Evolutionary conservation across 331 rosid species (phyloP), one percentile per base, ranked within the genome.

Genomic region (Pyracantha coccinea): DNA sequence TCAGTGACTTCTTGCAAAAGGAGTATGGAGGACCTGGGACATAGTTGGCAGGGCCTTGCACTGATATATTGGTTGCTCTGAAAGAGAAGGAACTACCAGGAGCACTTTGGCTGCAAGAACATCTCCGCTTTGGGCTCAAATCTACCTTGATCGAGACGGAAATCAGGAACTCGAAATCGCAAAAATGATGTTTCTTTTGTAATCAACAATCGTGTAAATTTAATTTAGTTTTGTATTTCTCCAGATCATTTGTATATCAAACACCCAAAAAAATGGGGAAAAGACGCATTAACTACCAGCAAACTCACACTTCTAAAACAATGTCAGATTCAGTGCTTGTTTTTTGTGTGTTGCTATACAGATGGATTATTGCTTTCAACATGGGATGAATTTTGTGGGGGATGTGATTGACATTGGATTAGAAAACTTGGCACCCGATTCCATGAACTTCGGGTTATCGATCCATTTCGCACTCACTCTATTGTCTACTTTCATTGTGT

Each of bases 1-100:
- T 87, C 65, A 59, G 81, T 63, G 87, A 89, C 59, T 92, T 87
- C 66, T 83, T 90, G 86, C 84, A 15, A 76, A 81, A 81, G 72
- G 88, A 86, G 78, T 90, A 88, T 81, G 93, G 92, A 77, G 90
- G 96, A 68, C 90, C 92, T 38, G 96, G 89, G 64, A 92, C 93
- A 76, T 83, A 90, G 80, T 75, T 92, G 87, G 90, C 87, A 81
- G 89, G 87, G 84, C 93, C 96, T 71, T 89, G 85, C 87, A 89
- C 97, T 6, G 86, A 87, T 80, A 87, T 92, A 90, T 44, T 92
- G 71, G 78, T 92, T 77, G 87, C 89, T 76, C 79, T 86, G 64
- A 89, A 88, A 68, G 85, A 88, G 86, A 88, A 66, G 79, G 86
- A 85, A 69, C 68, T 92, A 65, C 89, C 91, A 28, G 97, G 96